Percentiles rank a stretch among this genome's conserved stretches.
Evolutionary conservation across 352 stramenopile genomes (phyloP).

Genomic region (Globisporangium mamillatum): DNA sequence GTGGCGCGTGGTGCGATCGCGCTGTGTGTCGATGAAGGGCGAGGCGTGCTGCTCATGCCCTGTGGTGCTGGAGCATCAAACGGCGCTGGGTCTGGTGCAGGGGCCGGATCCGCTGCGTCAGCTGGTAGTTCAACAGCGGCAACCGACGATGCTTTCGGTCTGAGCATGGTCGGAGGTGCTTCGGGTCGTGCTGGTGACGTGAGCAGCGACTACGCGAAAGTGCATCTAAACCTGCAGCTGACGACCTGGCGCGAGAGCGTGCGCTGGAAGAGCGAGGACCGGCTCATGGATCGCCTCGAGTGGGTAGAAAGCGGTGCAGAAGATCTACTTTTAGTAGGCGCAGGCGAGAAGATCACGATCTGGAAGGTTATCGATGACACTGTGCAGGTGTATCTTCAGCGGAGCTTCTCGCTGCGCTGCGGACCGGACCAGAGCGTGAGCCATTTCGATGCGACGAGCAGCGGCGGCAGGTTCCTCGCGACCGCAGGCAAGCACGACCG

Average conservation of each 20-base stretch:
- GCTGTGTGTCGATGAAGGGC: slow-evolving; percentile 58
- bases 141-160: slow-evolving; percentile 5
- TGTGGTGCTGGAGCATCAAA: not conserved
- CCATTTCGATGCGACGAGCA: slow-evolving; percentile 66
- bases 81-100: slow-evolving; percentile 6
- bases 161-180: not conserved
- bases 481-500: slow-evolving; percentile 58
- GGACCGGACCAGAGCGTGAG: slow-evolving; percentile 20
- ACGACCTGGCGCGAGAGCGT: slow-evolving; percentile 67
- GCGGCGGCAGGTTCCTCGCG: slow-evolving; percentile 49
- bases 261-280: slow-evolving; percentile 69
- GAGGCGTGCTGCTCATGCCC: slow-evolving; percentile 63
- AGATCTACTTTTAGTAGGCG: slow-evolving; percentile 62
- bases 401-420: slow-evolving; percentile 45
- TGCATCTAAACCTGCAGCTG: slow-evolving; percentile 68
- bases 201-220: slow-evolving; percentile 48
- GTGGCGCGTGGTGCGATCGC: slow-evolving; percentile 52
- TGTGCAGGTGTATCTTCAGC: slow-evolving; percentile 74
- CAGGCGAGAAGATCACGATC: slow-evolving; percentile 66
- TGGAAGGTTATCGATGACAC: slow-evolving; percentile 84
- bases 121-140: not conserved
- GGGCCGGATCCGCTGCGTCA: slow-evolving; percentile 2
- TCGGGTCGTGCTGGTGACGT: slow-evolving; percentile 17
- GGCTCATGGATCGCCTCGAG: slow-evolving; percentile 55
- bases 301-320: slow-evolving; percentile 75